Base-by-base conservation (phyloP, 352 stramenopile species). In the Pythium rishiriense region DNA sequence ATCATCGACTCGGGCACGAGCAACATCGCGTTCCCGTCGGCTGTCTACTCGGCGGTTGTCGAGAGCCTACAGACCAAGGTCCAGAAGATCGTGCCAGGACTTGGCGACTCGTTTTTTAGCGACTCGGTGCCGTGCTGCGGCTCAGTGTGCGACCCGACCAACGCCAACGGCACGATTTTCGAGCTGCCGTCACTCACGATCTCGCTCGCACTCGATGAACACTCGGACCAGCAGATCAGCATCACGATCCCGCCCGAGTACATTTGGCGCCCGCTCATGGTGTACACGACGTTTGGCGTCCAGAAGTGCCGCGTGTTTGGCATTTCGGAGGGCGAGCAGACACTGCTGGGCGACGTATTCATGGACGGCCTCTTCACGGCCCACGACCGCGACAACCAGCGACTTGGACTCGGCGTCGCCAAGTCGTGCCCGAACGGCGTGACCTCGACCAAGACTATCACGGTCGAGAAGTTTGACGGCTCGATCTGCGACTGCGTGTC, bases 321-420 rank as follows among this genome's bases (percentile, higher is more conserved):
- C 41, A 90, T 94, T 49, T 92, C 86, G 2, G 86, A 94, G 37
- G 83, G 84, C 17, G 74, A 82, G 26, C 85, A 85, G 37, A 92
- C 83, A 41, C 51, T 94, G 28, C 74, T 94, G 1, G 86, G 86
- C 14, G 79, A 93, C 54, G 86, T 94, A 12, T 94, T 94, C 56
- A 93, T 93, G 83, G 86, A 94, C 62, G 86, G 86, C 4, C 66
- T 94, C 4, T 89, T 90, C 62, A 92, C 81, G 7, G 79, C 89
- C n/a, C 84, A 94, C 56, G 81, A 94, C 53, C 82, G 86, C n/a
- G 76, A 69, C 7, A 61, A 71, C 14, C 46, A 79, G 21, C 78
- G 76, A 5, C 58, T 94, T 22, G 83, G 86, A 1, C 57, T 94
- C 4, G 86, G 72, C 9, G 72, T 92, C n/a, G 82, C 86, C 21